These are phyloP conservation scores for Talaromyces nanjingensis DNA, from an alignment of 495 filamentous ascomycete genomes.

Conservation along the genomic window DNA sequence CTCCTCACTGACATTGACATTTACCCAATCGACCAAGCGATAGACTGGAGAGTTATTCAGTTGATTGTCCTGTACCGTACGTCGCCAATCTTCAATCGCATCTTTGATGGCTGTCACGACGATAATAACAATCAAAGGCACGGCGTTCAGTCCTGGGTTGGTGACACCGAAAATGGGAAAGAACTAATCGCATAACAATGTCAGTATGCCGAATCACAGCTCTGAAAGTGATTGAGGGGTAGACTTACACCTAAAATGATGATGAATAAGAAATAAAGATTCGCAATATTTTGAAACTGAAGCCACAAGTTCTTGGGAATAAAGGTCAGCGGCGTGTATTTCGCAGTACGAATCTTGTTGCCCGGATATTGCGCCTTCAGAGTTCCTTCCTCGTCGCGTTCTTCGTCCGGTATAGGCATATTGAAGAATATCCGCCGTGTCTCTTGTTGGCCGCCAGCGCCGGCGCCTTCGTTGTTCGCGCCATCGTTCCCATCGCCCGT, in stretches of 20 bases:
- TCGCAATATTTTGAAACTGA: conserved; percentile 98
- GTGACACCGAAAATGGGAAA: conserved; percentile 92
- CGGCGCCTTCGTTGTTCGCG: conserved; percentile 28
- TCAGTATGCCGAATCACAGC: neutral
- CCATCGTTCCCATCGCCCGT: conserved; percentile 20
- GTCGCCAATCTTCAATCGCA: conserved; percentile 94
- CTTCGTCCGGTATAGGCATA: conserved; percentile 66
- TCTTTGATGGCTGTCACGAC: conserved; percentile 88
- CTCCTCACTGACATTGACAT: conserved; percentile 88
- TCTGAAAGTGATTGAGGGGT: neutral
- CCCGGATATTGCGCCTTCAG: conserved; percentile 63
- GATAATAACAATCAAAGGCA: conserved; percentile 93
- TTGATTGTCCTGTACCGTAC: conserved; percentile 86
- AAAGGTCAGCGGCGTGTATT: conserved; percentile 94
- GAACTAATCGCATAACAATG: conserved; percentile 50
- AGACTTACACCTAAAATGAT: conserved; percentile 84
- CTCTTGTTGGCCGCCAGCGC: conserved; percentile 21
- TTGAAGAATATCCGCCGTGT: conserved; percentile 76
- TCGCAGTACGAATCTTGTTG: conserved; percentile 97
- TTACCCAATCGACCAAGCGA: conserved; percentile 77
- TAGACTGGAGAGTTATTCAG: conserved; percentile 96
- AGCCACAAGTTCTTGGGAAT: conserved; percentile 96
- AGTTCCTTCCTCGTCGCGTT: conserved; percentile 76
- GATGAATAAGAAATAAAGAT: conserved; percentile 95
- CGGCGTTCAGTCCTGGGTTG: conserved; percentile 83